Base-by-base conservation (phyloP, 1,139 yeast genomes). In the Eremothecium coryli region DNA sequence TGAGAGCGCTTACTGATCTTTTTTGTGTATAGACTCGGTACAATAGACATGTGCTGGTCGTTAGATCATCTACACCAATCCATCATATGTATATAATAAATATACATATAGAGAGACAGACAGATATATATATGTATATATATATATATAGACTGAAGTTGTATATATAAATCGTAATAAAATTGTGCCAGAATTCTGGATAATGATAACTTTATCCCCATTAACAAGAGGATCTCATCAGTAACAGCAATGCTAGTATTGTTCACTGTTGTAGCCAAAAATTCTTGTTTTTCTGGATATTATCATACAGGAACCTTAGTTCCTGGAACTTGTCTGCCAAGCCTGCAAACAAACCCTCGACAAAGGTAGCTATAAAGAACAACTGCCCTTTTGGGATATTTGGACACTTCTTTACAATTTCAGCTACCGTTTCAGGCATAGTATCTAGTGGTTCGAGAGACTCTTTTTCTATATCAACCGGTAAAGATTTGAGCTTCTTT, bases 341-440 rank as follows among this genome's bases (percentile, higher is more conserved):
- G 46, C 75, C 77, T 35, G 63, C 61, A 59, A 86, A 88, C 52
- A 85, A 71, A 35, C 76, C 78, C 44, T 68, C 74, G 7, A 94
- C 96, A 67, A 82, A 86, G 15, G 84, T 73, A 49, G 73, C 68
- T 39, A 86, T 85, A 64, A 88, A 88, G 52, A 82, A 85, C 12
- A 82, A 59, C 60, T 88, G 96, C n/a, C 93, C 85, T 45, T 71
- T 70, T 22, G 78, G 77, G 30, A 86, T 63, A 13, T 54, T 51
- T 6, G 77, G 74, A 38, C 68, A 68, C 27, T 56, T 49, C 2
- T 49, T 44, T 15, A 79, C 50, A 14, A 60, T 39, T 46, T 49
- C 40, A 35, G 44, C 31, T 62, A 72, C 35, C 56, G 43, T 35
- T 15, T 37, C 23, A 38, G 50, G 33, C 18, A 42, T n/a, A 6